These are phyloP conservation scores for Paramarasmius palmivorus DNA, from an alignment of 1,284 basidiomycete species.

Conservation along the genomic window DNA sequence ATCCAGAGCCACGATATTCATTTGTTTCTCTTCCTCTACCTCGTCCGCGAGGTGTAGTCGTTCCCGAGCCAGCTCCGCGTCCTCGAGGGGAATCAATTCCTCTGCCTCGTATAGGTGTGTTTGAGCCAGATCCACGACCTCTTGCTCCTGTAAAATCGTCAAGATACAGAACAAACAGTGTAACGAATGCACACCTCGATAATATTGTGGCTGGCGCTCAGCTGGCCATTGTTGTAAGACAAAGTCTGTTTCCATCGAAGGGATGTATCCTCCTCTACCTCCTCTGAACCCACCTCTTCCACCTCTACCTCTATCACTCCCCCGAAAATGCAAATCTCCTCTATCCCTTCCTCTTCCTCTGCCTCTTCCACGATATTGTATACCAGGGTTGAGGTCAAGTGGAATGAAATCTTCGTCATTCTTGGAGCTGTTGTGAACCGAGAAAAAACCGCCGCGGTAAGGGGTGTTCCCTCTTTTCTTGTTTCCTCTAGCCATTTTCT, in stretches of 20 bases:
- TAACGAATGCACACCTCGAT: not conserved
- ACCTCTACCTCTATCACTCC: conserved; percentile 23
- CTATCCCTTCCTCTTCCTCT: conserved; percentile 24
- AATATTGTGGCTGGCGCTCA: conserved; percentile 5
- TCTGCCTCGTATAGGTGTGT: not conserved
- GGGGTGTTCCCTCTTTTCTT: no score
- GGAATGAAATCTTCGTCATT: no score
- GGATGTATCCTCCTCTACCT: conserved; percentile 23
- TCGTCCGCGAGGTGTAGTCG: conserved; percentile 11
- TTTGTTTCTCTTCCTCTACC: conserved; percentile 21
- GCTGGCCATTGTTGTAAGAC: conserved; percentile 18
- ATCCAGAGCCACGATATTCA: conserved; percentile 4
- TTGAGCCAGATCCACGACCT: not conserved
- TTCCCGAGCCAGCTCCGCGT: conserved; percentile 14
- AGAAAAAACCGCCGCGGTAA: no score
- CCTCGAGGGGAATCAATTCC: conserved; percentile 17
- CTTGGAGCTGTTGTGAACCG: no score
- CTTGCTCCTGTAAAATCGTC: no score
- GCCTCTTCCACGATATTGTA: conserved; percentile 10
- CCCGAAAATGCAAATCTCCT: no score
- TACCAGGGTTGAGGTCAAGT: not conserved
- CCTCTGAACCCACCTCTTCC: conserved; percentile 7
- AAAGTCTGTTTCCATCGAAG: conserved; percentile 16
- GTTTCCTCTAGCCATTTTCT: no score
- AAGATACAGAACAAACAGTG: not conserved